phyloP scores from a whole-genome alignment of 2,329 filamentous ascomycete genomes.

The Hypoxylon sp. region DNA sequence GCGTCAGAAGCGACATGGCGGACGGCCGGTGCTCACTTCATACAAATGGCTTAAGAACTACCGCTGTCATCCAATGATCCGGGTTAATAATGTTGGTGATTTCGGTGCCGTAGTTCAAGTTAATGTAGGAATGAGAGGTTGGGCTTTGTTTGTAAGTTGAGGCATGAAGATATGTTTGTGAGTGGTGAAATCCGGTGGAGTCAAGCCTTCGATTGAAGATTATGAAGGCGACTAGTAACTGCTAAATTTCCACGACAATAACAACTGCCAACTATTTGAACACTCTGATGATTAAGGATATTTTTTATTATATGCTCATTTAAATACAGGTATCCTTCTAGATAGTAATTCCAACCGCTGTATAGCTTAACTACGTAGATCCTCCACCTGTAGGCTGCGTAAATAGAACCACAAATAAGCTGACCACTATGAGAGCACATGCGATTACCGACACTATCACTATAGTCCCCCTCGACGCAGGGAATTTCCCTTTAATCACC shows the following conservation, averaged over 20 bases:
- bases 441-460: slow-evolving; percentile 76
- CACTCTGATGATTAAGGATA: neutral
- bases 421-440: slow-evolving; percentile 71
- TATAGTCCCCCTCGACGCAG: slow-evolving; percentile 81
- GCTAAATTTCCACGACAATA: slow-evolving; percentile 6
- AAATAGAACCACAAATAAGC: slow-evolving; percentile 70
- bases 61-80: neutral
- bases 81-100: neutral
- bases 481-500: slow-evolving; percentile 84
- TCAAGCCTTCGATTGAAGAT: slow-evolving; percentile 18
- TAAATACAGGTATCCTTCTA: slow-evolving; percentile 4
- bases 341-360: neutral
- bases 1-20: slow-evolving; percentile 55
- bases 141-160: slow-evolving; percentile 1
- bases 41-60: neutral
- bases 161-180: slow-evolving; percentile 16
- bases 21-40: slow-evolving; percentile 1
- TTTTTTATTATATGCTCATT: neutral
- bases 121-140: neutral
- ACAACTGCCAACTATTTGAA: neutral
- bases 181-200: slow-evolving; percentile 32
- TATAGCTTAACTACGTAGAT: slow-evolving; percentile 11
- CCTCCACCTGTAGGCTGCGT: slow-evolving; percentile 58
- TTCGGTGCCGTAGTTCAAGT: neutral
- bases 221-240: neutral